Base-by-base conservation (phyloP, 352 stramenopile species). In the Peronospora belbahrii region DNA sequence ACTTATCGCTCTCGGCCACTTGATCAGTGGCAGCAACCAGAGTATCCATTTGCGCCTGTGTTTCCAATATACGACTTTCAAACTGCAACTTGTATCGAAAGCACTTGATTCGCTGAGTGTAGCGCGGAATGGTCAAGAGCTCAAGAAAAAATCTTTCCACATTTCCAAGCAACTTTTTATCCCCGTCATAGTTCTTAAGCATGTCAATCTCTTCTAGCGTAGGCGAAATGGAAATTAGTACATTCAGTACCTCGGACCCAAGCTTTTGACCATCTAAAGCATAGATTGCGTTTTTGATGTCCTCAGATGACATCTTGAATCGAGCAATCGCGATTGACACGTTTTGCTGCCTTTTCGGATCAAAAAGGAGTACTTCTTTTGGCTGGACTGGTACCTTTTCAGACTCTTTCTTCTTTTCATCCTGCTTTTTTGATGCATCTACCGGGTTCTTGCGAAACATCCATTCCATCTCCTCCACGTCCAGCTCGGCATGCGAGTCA, bases 301-400 rank as follows among this genome's bases (percentile, higher is more conserved):
- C 81, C 1, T 71, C 53, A 0, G 81, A 78, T 44, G 83, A 94
- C 77, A 98, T 96, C 24, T 96, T 87, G 37, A 98, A 88, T 24
- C 94, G 85, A 19, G 92, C 93, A 41, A 99, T 92, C 13, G 96
- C 94, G 31, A 99, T 99, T n/a, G 90, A 95, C 0, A 97, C 93
- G 72, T 98, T 98, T 65, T 99, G 96, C 28, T 96, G 89, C 18
- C 91, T 82, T 65, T 99, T 98, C 1, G 88, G 77, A 55, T 99
- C 95, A 37, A 99, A 88, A 11, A 98, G 67, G 17, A 91, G 63
- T 5, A 94, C 82, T 27, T 78, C 69, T 52, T 87, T 78, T 0
- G 75, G 75, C 34, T 70, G 63, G 0, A 46, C 24, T 22, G 53
- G 32, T 5, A 56, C 42, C n/a, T 69, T 69, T 13, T 71, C 67